These are phyloP conservation scores for Babesia ovata DNA, from an alignment of 169 alveolate species.

Conservation along the genomic window DNA sequence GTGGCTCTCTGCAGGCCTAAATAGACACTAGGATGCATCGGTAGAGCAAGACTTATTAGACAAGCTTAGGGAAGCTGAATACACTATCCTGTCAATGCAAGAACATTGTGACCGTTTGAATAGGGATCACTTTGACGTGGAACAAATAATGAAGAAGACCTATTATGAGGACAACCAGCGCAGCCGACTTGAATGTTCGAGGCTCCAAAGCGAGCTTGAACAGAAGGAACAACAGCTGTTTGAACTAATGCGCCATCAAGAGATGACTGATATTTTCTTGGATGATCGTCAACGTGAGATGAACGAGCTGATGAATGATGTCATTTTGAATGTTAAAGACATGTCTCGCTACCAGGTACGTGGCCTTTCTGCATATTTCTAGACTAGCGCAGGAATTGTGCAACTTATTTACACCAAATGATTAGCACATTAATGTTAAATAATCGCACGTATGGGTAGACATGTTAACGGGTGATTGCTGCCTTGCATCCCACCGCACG, in stretches of 20 bases:
- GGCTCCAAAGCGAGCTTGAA: conserved; percentile 21
- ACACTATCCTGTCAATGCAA: conserved; percentile 28
- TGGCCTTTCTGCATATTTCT: too few relatives aligned
- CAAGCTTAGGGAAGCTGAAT: conserved; percentile 51
- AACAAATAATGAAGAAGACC: conserved; percentile 51
- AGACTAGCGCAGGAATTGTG: conserved; percentile 13
- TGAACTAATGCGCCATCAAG: conserved; percentile 8
- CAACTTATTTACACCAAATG: conserved; percentile 7
- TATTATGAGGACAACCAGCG: conserved; percentile 45
- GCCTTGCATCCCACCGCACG: conserved; percentile 35
- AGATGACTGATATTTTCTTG: conserved; percentile 29
- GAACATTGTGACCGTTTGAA: conserved; percentile 23
- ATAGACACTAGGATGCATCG: not conserved
- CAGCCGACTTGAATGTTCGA: conserved; percentile 7
- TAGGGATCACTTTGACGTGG: conserved; percentile 53
- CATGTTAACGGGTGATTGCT: not conserved
- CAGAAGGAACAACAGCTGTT: conserved; percentile 32
- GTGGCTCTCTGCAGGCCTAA: too few relatives aligned
- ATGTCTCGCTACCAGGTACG: conserved; percentile 40
- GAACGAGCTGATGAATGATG: conserved; percentile 54
- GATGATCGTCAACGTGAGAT: conserved; percentile 51
- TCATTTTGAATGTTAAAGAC: conserved; percentile 54
- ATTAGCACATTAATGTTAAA: not conserved
- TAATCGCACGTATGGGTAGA: not conserved
- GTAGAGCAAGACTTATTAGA: conserved; percentile 17